These are phyloP conservation scores for Bullera alba DNA, from an alignment of 768 basidiomycete genomes.

Conservation along the genomic window DNA sequence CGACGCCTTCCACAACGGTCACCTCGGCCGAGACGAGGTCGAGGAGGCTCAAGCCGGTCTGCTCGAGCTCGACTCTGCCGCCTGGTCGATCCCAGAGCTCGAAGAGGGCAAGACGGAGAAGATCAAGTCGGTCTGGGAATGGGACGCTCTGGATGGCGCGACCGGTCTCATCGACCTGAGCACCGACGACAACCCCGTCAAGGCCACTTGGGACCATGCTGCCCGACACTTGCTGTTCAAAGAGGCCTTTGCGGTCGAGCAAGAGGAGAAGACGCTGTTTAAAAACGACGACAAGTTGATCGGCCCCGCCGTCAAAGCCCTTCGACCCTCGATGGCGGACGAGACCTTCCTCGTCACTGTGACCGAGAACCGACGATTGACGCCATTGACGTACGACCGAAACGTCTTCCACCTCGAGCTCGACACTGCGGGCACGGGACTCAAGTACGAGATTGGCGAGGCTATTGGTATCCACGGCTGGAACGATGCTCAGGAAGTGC, in stretches of 20 bases:
- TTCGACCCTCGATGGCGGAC: constrained; percentile 80
- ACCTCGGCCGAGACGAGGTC: constrained; percentile 52
- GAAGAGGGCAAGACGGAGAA: constrained; percentile 42
- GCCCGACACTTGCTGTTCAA: constrained; percentile 71
- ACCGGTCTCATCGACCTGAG: constrained; percentile 57
- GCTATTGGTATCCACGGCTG: constrained; percentile 95
- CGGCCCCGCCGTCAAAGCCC: constrained; percentile 54
- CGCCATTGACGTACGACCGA: constrained; percentile 90
- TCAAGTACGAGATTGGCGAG: constrained; percentile 93
- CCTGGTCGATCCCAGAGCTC: constrained; percentile 42
- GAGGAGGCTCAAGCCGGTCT: constrained; percentile 63
- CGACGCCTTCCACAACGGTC: constrained; percentile 43
- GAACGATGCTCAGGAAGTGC: constrained; percentile 85
- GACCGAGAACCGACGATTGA: constrained; percentile 86
- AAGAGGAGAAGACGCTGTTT: constrained; percentile 30
- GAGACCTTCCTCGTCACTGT: constrained; percentile 90
- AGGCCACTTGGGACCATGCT: constrained; percentile 55
- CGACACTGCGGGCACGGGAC: constrained; percentile 79
- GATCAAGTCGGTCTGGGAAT: constrained; percentile 41
- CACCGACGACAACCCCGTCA: constrained; percentile 62
- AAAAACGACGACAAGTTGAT: constrained; percentile 24
- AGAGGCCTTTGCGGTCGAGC: constrained; percentile 60
- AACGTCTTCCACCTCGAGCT: constrained; percentile 99
- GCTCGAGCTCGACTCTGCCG: constrained; percentile 53
- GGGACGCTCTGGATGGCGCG: constrained; percentile 55